These are phyloP conservation scores for Dothistroma septosporum DNA, from an alignment of 2,329 filamentous ascomycete species.

Conservation along the genomic window DNA sequence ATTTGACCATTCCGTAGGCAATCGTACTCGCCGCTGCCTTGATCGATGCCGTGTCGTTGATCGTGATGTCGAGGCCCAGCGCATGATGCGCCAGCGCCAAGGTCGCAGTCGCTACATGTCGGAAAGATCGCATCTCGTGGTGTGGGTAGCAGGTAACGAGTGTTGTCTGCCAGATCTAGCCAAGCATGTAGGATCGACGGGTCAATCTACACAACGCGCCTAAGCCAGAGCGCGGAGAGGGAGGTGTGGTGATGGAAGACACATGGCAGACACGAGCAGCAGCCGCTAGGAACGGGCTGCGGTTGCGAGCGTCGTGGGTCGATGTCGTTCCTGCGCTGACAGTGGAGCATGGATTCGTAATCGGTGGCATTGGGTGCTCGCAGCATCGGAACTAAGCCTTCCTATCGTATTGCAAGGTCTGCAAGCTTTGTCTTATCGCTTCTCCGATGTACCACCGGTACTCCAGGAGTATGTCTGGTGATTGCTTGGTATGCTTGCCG, in stretches of 20 bases:
- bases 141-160: neutral
- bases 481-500: neutral
- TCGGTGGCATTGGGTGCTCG: neutral
- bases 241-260: neutral
- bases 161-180: neutral
- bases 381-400: neutral
- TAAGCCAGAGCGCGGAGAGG: neutral
- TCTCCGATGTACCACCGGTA: neutral
- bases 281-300: neutral
- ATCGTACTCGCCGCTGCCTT: conserved; percentile 39
- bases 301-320: neutral
- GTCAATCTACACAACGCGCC: neutral
- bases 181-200: neutral
- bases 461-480: neutral
- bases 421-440: neutral
- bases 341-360: neutral
- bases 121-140: conserved; percentile 10
- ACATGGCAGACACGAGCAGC: neutral
- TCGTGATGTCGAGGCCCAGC: conserved; percentile 15
- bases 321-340: neutral
- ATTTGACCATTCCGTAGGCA: conserved; percentile 49
- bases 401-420: neutral
- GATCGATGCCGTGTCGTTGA: conserved; percentile 38
- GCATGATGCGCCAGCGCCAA: conserved; percentile 13
- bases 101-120: conserved; percentile 8